Evolutionary conservation across 257 asterid genomes (phyloP), one percentile per base, ranked within the genome.

Genomic region (Petunia axillaris): DNA sequence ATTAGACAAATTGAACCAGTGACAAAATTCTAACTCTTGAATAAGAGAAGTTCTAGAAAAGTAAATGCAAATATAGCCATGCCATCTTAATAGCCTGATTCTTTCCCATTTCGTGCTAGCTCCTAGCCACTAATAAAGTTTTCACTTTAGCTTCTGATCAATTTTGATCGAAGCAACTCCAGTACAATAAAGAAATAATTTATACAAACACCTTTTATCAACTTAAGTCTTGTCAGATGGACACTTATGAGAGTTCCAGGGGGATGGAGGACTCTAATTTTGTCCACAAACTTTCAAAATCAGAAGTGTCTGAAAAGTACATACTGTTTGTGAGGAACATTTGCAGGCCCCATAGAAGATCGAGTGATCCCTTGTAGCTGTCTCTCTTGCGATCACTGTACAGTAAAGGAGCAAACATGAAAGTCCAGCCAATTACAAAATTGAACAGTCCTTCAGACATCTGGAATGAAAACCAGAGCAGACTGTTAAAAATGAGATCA

Each of bases 391-490:
- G 84, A 82, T 95, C 99, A 7, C 96, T 93, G 86, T 87, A 95
- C 36, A 95, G 89, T 96, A 95, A 82, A 66, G 99, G 99, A 68
- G 97, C 94, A 86, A 91, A 94, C 90, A 92, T 84, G 81, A 91
- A 85, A 37, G 98, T 95, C 99, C 99, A 95, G 62, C 91, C 99
- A 68, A 95, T 85, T 11, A 95, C 99, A 81, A 95, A 92, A 92
- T 93, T 92, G 92, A 95, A 95, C 78, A 95, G 86, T 70, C 98
- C 99, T 87, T 95, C 99, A 55, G 97, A 92, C 91, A 93, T 90
- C 98, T 93, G 88, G 48, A 64, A 68, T 43, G 75, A 73, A 80
- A 70, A 44, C 10, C 78, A 50, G 74, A 83, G 25, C 71, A 2
- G 37, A 84, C 57, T 66, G 77, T 82, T 8, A 63, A 8, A 70